Evolutionary conservation across 73 alveolate genomes (phyloP), one percentile per base, ranked within the genome.

Genomic region (Paramecium octaurelia): DNA sequence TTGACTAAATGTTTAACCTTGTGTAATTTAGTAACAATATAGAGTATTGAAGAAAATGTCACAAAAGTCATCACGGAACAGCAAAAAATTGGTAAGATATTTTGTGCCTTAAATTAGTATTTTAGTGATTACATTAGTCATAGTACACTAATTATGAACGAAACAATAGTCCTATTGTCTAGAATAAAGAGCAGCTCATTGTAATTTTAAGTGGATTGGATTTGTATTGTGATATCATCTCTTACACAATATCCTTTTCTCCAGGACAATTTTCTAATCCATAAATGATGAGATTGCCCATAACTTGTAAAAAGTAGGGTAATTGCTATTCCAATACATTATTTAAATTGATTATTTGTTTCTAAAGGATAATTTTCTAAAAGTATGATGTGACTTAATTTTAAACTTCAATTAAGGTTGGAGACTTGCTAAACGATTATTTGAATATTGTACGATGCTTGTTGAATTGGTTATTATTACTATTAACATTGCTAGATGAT

Each of bases 51-150:
- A 80, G 42, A 80, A 44, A 34, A 80, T 42, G 76, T 80, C 91
- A 46, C 76, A 31, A 80, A 80, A 80, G 18, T 80, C 91, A 24
- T 80, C 91, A 4, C 91, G 70, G 57, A 80, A 80, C 12, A 80
- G 38, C 34, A 80, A 43, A 43, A 80, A 80, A 23, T 80, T 80
- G 12, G 91, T 24, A 46, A 80, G 91, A 44, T 80, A 80, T 80
- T 80, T 80, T 24, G 57, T 46, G 18, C 73, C 91, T 80, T 23
- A 44, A 24, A 44, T 12, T 80, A 43, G n/a, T 46, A 18, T 6
- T 14, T 31, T 3, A 80, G 7, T 36, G 4, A 80, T 24, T 80
- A 80, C 91, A 43, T 40, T 42, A n/a, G 24, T 80, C 91, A 24
- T 18, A 43, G 7, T 31, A 27, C 18, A 80, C 91, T 21, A 44